These are phyloP conservation scores for Fraxinus latifolia DNA, from an alignment of 305 asterid species.

Conservation along the genomic window DNA sequence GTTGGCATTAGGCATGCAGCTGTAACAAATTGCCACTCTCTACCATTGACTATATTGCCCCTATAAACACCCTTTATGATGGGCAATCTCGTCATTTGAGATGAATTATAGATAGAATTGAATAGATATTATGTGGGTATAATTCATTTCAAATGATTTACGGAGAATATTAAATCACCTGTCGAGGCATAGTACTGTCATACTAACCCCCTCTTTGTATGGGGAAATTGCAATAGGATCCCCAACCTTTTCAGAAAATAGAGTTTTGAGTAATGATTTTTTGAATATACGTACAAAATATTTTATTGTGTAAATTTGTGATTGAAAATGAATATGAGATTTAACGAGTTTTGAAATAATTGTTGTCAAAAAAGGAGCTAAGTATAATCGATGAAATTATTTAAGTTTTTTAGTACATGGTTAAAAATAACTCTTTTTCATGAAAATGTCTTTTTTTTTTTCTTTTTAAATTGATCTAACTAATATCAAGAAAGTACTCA, in stretches of 20 bases:
- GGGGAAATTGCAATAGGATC: background rate
- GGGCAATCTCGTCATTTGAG: background rate
- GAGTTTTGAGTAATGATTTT: too few species aligned
- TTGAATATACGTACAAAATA: too few species aligned
- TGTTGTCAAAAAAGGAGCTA: too few species aligned
- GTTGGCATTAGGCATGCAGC: background rate
- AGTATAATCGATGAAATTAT: background rate
- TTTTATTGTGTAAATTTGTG: too few species aligned
- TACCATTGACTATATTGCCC: background rate
- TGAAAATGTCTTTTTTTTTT: background rate
- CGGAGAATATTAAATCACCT: background rate
- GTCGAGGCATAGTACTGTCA: background rate
- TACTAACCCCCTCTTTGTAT: background rate
- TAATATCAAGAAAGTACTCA: too few species aligned
- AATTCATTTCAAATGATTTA: background rate
- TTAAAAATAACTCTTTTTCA: background rate
- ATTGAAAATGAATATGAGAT: too few species aligned
- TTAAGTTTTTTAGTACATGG: too few species aligned
- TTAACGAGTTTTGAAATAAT: too few species aligned
- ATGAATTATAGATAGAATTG: background rate
- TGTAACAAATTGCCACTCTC: background rate
- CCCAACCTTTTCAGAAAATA: background rate
- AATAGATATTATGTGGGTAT: background rate
- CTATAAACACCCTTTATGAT: background rate
- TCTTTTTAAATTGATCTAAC: background rate